A percentile compares a stretch with the other conserved stretches of the same genome.
phyloP scores from a whole-genome alignment of 306 rosid species.

The Prosopis cineraria region DNA sequence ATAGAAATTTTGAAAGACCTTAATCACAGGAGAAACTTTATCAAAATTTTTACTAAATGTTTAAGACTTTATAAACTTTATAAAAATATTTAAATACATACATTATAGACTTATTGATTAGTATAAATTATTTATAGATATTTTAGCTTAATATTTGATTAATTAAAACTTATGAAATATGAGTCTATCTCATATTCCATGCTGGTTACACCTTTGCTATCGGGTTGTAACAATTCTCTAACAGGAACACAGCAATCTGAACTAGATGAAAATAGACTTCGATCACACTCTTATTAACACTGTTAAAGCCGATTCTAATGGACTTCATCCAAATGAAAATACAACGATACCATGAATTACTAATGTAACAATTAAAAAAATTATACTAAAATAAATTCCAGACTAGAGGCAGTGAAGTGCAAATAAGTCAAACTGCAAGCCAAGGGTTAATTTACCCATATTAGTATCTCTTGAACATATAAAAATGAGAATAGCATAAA shows the following conservation, averaged over 20 bases:
- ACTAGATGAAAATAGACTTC: background rate
- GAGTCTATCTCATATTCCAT: no score
- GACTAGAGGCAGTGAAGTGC: background rate
- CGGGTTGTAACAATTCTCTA: no score
- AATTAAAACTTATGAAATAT: no score
- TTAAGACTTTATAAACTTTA: no score
- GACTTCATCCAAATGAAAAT: background rate
- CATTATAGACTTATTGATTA: no score
- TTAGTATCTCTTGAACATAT: background rate
- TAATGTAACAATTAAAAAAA: background rate
- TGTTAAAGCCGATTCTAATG: background rate
- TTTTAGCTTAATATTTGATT: no score
- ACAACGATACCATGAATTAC: background rate
- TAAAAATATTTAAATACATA: no score
- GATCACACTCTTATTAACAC: background rate
- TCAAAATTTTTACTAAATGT: no score
- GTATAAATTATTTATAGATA: no score
- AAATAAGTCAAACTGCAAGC: background rate
- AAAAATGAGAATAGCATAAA: constrained; percentile 1
- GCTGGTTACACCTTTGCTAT: no score
- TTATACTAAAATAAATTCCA: background rate
- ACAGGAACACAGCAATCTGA: background rate
- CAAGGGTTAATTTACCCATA: background rate
- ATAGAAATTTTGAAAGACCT: no score
- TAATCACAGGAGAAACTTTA: no score